Evolutionary conservation across 2,329 filamentous ascomycete genomes (phyloP).

Genomic region (Aotearoamyces nothofagi): DNA sequence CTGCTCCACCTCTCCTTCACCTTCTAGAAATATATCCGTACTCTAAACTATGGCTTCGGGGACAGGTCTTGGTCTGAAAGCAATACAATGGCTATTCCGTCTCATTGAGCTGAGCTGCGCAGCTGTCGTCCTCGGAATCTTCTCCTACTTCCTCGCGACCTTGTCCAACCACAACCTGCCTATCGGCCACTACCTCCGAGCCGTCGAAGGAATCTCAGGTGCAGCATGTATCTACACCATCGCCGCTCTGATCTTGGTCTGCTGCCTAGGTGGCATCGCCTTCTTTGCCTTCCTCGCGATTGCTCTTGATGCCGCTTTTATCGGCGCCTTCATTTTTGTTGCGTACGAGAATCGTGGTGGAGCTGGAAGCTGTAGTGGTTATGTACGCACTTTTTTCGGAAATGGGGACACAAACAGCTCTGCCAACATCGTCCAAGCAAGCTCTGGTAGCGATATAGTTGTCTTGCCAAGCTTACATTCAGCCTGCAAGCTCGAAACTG

Average conservation of each 20-base stretch:
- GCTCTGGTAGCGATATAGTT: slow-evolving; percentile 26
- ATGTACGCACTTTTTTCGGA: slow-evolving; percentile 55
- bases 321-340: slow-evolving; percentile 67
- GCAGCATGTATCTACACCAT: slow-evolving; percentile 60
- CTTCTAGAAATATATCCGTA: too few relatives aligned
- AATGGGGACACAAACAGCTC: slow-evolving; percentile 35
- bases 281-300: slow-evolving; percentile 62
- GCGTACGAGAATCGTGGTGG: slow-evolving; percentile 61
- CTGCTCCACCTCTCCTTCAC: too few relatives aligned
- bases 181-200: slow-evolving; percentile 52
- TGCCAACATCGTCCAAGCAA: slow-evolving; percentile 30
- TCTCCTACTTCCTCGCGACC: slow-evolving; percentile 71
- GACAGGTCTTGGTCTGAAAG: slow-evolving; percentile 48
- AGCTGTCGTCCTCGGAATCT: slow-evolving; percentile 61
- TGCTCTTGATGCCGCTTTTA: slow-evolving; percentile 62
- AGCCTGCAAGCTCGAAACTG: slow-evolving; percentile 64
- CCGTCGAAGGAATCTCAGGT: slow-evolving; percentile 67
- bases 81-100: slow-evolving; percentile 57
- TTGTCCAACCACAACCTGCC: slow-evolving; percentile 46
- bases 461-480: slow-evolving; percentile 29
- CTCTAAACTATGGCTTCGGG: slow-evolving; percentile 40
- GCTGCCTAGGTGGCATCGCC: slow-evolving; percentile 60
- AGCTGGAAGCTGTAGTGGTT: slow-evolving; percentile 46
- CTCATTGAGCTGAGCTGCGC: slow-evolving; percentile 58
- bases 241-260: slow-evolving; percentile 57